Evolutionary conservation across 768 basidiomycete genomes (phyloP).

Genomic region (Termitomyces eurrhizus): DNA sequence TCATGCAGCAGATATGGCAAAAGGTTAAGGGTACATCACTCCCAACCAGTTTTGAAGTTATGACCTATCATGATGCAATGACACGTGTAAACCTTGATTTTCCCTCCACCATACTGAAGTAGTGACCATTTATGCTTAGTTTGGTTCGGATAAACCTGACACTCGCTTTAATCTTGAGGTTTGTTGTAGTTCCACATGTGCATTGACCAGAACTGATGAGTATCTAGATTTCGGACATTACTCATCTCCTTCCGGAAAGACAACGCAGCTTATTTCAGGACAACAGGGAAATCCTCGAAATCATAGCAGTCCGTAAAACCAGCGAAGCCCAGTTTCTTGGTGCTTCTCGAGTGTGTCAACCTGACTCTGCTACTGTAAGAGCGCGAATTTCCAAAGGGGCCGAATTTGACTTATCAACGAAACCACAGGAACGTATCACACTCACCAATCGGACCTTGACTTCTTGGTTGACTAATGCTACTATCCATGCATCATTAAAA

Average conservation of each 20-base stretch:
- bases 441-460: slow-evolving; percentile 42
- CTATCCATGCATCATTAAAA: slow-evolving; percentile 15
- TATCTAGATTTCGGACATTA: slow-evolving; percentile 43
- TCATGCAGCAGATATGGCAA: slow-evolving; percentile 76
- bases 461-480: slow-evolving; percentile 43
- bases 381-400: not conserved
- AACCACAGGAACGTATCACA: slow-evolving; percentile 43
- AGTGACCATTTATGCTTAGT: slow-evolving; percentile 40
- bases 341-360: slow-evolving; percentile 33
- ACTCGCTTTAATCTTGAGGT: slow-evolving; percentile 87
- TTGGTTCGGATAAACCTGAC: slow-evolving; percentile 95
- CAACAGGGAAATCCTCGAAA: slow-evolving; percentile 37
- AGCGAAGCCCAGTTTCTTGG: slow-evolving; percentile 36
- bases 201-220: slow-evolving; percentile 15
- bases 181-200: slow-evolving; percentile 10
- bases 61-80: slow-evolving; percentile 94
- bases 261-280: slow-evolving; percentile 25
- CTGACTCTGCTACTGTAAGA: slow-evolving; percentile 27
- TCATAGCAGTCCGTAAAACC: slow-evolving; percentile 40
- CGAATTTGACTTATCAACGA: slow-evolving; percentile 12
- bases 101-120: not conserved
- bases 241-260: slow-evolving; percentile 30
- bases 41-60: slow-evolving; percentile 63
- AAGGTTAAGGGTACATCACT: slow-evolving; percentile 61
- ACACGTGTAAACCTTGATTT: slow-evolving; percentile 50